Percentiles rank a stretch among this genome's conserved stretches.
Conservation (phyloP, 768 basidiomycete genomes). For the Hortiboletus flavorubellus region DNA sequence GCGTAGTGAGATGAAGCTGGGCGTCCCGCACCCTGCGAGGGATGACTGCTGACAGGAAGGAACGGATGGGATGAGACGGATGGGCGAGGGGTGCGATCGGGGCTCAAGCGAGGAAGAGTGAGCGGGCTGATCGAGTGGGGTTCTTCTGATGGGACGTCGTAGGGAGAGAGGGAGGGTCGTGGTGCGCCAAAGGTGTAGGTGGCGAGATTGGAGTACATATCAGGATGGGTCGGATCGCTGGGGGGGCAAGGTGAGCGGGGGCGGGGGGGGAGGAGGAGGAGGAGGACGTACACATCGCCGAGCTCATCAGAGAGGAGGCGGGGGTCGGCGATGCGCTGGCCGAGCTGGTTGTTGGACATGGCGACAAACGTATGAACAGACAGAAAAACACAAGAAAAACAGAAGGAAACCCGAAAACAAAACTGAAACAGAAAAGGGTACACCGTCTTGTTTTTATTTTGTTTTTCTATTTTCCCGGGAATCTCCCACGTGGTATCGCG, state of each 20-base stretch:
- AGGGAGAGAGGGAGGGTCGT: constrained; percentile 17
- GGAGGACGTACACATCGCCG: constrained; percentile 6
- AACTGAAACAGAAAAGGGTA: neutral
- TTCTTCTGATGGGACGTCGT: constrained; percentile 14
- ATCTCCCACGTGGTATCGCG: constrained; percentile 26
- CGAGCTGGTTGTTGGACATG: constrained; percentile 17
- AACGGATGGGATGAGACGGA: constrained; percentile 33
- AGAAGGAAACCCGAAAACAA: neutral
- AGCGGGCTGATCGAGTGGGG: constrained; percentile 38
- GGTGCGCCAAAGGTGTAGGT: constrained; percentile 42
- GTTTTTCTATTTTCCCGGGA: neutral
- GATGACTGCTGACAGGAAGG: constrained; percentile 32
- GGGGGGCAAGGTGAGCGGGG: neutral
- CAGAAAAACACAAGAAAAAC: neutral
- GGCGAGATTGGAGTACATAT: constrained; percentile 39
- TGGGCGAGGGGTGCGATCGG: constrained; percentile 45
- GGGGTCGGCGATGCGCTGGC: constrained; percentile 29
- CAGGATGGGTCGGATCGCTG: neutral
- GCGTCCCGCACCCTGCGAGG: constrained; percentile 29
- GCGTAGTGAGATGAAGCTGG: constrained; percentile 17
- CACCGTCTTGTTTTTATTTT: constrained; percentile 10
- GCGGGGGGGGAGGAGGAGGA: neutral
- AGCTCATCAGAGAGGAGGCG: constrained; percentile 29
- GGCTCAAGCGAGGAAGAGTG: constrained; percentile 24
- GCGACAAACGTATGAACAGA: constrained; percentile 18